Percentiles rank a stretch among this genome's conserved stretches.
These are phyloP conservation scores for Drechslerella stenobrocha DNA, from an alignment of 2,329 filamentous ascomycete species.

Conservation along the genomic window DNA sequence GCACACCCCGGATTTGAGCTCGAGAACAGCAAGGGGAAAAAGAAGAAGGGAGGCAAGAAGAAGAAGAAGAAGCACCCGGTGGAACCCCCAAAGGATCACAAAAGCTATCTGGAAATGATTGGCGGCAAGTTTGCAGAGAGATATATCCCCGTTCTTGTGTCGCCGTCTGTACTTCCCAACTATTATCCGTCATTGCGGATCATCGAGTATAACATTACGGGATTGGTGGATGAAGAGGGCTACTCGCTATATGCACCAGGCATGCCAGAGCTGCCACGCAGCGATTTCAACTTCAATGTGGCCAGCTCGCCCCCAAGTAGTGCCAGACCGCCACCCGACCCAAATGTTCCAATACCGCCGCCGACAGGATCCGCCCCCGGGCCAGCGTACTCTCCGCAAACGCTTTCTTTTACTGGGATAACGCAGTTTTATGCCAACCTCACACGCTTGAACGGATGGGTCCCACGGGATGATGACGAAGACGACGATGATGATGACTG, in stretches of 20 bases:
- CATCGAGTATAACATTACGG: constrained; percentile 89
- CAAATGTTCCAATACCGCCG: constrained; percentile 66
- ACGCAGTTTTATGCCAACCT: constrained; percentile 93
- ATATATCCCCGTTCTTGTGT: constrained; percentile 77
- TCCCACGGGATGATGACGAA: constrained; percentile 60
- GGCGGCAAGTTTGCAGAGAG: constrained; percentile 82
- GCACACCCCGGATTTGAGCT: neutral
- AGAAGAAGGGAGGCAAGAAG: constrained; percentile 54
- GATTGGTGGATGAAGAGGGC: constrained; percentile 60
- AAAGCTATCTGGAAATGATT: constrained; percentile 67
- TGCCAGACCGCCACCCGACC: constrained; percentile 57
- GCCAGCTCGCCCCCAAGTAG: constrained; percentile 55
- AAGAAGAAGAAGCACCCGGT: constrained; percentile 62
- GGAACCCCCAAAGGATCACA: constrained; percentile 58
- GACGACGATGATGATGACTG: constrained; percentile 52
- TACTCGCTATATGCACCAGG: constrained; percentile 58
- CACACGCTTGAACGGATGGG: constrained; percentile 71
- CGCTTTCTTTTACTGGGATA: constrained; percentile 76
- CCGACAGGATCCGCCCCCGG: constrained; percentile 74
- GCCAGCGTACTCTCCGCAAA: constrained; percentile 84
- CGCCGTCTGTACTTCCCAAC: constrained; percentile 87
- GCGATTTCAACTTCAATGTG: constrained; percentile 2
- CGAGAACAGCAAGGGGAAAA: constrained; percentile 4
- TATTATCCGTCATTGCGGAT: constrained; percentile 88
- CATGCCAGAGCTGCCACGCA: constrained; percentile 17